Evolutionary conservation across 2,329 filamentous ascomycete species (phyloP).

Genomic region (Diaporthe citri): DNA sequence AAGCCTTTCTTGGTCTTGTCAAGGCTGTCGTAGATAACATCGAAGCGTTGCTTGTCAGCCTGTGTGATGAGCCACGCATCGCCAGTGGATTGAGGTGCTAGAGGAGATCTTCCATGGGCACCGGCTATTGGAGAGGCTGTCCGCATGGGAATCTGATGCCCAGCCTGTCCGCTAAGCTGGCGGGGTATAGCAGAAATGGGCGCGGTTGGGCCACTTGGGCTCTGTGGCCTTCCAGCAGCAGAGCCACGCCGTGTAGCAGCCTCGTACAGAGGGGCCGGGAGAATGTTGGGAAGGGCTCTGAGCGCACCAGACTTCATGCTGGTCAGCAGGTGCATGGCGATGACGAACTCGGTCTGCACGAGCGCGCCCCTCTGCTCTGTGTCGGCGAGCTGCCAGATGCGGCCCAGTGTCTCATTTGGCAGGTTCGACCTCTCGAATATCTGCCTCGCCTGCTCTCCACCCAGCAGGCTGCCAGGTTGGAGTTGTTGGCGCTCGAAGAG

Average conservation of each 20-base stretch:
- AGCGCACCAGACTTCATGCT: conserved; percentile 89
- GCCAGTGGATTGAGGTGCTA: conserved; percentile 58
- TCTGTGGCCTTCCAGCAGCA: conserved; percentile 60
- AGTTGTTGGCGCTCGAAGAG: conserved; percentile 92
- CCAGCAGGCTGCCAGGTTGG: conserved; percentile 77
- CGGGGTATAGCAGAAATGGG: conserved; percentile 80
- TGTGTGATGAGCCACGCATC: conserved; percentile 85
- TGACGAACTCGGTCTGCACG: conserved; percentile 91
- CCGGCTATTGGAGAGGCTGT: conserved; percentile 68
- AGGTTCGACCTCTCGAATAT: conserved; percentile 96
- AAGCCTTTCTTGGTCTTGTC: conserved; percentile 85
- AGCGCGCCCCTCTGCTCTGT: conserved; percentile 92
- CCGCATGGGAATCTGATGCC: conserved; percentile 69
- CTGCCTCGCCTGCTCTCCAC: conserved; percentile 87
- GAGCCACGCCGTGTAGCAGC: conserved; percentile 80
- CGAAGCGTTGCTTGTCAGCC: conserved; percentile 88
- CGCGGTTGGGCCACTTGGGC: conserved; percentile 60
- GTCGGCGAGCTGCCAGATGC: conserved; percentile 96
- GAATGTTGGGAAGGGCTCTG: conserved; percentile 80
- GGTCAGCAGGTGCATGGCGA: conserved; percentile 96
- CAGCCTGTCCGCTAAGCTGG: conserved; percentile 78
- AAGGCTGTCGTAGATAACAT: conserved; percentile 85
- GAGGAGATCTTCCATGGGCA: conserved; percentile 54
- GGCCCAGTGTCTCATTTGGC: conserved; percentile 90
- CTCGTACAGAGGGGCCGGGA: conserved; percentile 90